Base-by-base conservation (phyloP, 2,329 filamentous ascomycete genomes). In the Canariomyces notabilis region DNA sequence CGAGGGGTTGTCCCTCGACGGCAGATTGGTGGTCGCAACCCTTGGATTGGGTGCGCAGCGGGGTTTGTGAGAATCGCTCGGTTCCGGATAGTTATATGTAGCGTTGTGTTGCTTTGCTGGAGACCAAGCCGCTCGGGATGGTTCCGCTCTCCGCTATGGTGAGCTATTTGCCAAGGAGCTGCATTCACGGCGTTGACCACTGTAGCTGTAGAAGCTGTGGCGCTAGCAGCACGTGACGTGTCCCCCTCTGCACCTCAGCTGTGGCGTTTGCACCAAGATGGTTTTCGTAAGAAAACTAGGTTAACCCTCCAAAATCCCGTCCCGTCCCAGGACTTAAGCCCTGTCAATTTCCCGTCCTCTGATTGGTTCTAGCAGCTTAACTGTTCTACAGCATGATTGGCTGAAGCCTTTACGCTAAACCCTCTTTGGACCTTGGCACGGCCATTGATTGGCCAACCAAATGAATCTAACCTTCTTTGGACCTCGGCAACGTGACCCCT, bases 141-240 rank as follows among this genome's bases (percentile, higher is more conserved):
- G 19, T 33, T 33, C 9, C 42, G 49, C 12, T n/a, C n/a, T n/a
- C n/a, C n/a, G n/a, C n/a, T n/a, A n/a, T 46, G 36, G 35, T 55
- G 54, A 53, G 53, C 51, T 53, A 52, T 52, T 50, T 42, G 43
- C 39, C 43, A 37, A 49, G 49, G 36, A 49, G 32, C 45, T 46
- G 35, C 35, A 14, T 37, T 44, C 39, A 42, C 20, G 49, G 42
- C 37, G 45, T 38, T 42, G 12, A 36, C 12, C 15, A 7, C 34
- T 26, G 12, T 19, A 48, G 52, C 54, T 56, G 52, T 52, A 54
- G 53, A 44, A 4, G 9, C 16, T 14, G 15, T 6, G 14, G 22
- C 15, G 26, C 19, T 19, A 36, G 14, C 15, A 19, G 22, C 54
- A 55, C 49, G 52, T 58, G 49, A 55, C 42, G 37, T 29, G 19